Conservation (phyloP, 1,139 yeast species). For the Debaryomyces psychrophilus region DNA sequence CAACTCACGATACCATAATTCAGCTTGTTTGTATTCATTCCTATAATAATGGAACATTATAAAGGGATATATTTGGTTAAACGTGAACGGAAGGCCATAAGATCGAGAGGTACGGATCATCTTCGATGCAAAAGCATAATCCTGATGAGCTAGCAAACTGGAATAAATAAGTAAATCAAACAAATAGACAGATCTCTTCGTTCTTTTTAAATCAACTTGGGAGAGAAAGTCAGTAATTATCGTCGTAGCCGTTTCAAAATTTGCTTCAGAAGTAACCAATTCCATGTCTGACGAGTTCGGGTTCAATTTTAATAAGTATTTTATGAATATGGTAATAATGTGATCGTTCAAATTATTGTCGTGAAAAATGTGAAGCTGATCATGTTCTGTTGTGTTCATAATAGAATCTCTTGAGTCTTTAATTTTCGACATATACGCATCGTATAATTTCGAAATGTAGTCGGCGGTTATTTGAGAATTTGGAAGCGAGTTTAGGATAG, state of each 20-base stretch:
- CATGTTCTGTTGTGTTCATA: background rate
- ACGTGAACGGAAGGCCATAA: conserved; percentile 37
- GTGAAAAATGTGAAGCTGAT: conserved; percentile 9
- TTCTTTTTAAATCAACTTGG: conserved; percentile 17
- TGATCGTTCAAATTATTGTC: conserved; percentile 24
- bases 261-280: conserved; percentile 20
- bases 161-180: conserved; percentile 37
- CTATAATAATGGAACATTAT: conserved; percentile 40
- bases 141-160: conserved; percentile 35
- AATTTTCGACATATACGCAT: conserved; percentile 21
- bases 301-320: conserved; percentile 28
- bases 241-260: conserved; percentile 34
- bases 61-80: conserved; percentile 46
- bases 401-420: conserved; percentile 1
- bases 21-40: conserved; percentile 34
- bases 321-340: conserved; percentile 34
- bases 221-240: conserved; percentile 30
- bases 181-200: conserved; percentile 25
- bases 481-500: conserved; percentile 23
- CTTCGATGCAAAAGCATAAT: conserved; percentile 37
- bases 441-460: conserved; percentile 24
- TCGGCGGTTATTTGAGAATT: conserved; percentile 20
- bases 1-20: conserved; percentile 43
- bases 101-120: conserved; percentile 31
- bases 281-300: conserved; percentile 26